phyloP scores from a whole-genome alignment of 257 asterid genomes.

The Parsonsia alboflavescens region DNA sequence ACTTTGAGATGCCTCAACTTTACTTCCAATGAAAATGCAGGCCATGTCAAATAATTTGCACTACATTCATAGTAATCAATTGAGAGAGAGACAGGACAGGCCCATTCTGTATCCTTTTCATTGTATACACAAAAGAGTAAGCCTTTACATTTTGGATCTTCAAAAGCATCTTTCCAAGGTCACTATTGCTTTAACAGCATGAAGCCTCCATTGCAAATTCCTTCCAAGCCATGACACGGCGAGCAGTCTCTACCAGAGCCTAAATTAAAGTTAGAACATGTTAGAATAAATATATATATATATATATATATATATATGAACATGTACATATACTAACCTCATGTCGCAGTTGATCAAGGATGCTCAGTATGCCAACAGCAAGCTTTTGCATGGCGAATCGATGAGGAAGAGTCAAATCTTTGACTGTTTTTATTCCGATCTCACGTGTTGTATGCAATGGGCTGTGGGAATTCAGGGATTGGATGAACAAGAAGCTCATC shows the following conservation, averaged over 20 bases:
- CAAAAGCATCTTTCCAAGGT: constrained; percentile 85
- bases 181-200: constrained; percentile 67
- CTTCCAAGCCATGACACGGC: constrained; percentile 70
- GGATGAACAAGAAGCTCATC: constrained; percentile 88
- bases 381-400: constrained; percentile 90
- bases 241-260: constrained; percentile 83
- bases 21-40: too few species aligned
- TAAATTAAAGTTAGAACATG: constrained; percentile 26
- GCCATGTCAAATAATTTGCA: too few species aligned
- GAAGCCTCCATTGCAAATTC: constrained; percentile 91
- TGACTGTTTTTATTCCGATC: constrained; percentile 68
- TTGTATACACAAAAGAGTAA: constrained; percentile 24
- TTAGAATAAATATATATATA: constrained; percentile 4
- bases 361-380: constrained; percentile 75
- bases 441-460: constrained; percentile 81
- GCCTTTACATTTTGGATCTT: constrained; percentile 72
- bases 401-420: constrained; percentile 77
- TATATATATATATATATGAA: not conserved
- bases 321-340: constrained; percentile 56
- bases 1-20: not conserved
- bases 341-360: constrained; percentile 71
- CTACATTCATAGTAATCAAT: not conserved
- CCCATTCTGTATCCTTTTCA: constrained; percentile 2
- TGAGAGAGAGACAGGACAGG: constrained; percentile 10
- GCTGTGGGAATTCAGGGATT: constrained; percentile 70